phyloP scores from a whole-genome alignment of 108 stramenopile genomes.

The Nitzschia palea region DNA sequence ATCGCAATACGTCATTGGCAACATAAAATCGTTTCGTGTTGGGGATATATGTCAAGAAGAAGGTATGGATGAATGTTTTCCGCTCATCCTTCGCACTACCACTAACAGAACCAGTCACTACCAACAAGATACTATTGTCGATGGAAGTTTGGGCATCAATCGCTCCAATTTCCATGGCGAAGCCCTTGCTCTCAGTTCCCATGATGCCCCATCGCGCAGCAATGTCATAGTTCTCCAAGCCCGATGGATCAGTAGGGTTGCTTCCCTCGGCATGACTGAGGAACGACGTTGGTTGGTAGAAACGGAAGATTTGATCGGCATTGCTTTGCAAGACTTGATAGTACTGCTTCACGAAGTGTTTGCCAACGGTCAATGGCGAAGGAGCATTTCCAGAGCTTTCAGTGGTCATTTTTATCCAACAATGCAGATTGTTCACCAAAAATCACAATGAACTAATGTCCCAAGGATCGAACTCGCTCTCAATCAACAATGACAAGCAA shows the following conservation, averaged over 20 bases:
- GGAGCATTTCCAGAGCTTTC: slow-evolving; percentile 14
- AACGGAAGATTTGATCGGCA: slow-evolving; percentile 54
- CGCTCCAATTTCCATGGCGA: slow-evolving; percentile 59
- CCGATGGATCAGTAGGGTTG: slow-evolving; percentile 38
- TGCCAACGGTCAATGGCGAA: slow-evolving; percentile 62
- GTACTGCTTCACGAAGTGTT: slow-evolving; percentile 76
- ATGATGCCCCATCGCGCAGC: slow-evolving; percentile 22
- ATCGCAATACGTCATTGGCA: slow-evolving; percentile 79
- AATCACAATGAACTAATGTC: too few species aligned
- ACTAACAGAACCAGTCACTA: slow-evolving; percentile 69
- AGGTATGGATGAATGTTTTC: slow-evolving; percentile 75
- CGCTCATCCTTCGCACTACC: slow-evolving; percentile 10
- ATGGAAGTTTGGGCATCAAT: slow-evolving; percentile 84
- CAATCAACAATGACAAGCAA: too few species aligned
- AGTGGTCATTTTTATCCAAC: neutral
- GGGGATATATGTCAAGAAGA: slow-evolving; percentile 52
- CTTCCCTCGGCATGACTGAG: slow-evolving; percentile 57
- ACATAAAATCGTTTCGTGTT: slow-evolving; percentile 70
- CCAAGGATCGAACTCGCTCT: too few species aligned
- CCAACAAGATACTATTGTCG: slow-evolving; percentile 69
- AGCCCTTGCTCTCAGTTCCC: slow-evolving; percentile 19
- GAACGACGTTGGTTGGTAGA: slow-evolving; percentile 59
- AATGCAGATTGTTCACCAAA: too few species aligned
- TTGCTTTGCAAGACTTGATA: slow-evolving; percentile 66
- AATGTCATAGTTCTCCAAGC: slow-evolving; percentile 33